Evolutionary conservation across 306 rosid genomes (phyloP).

Genomic region (Citrullus amarus): DNA sequence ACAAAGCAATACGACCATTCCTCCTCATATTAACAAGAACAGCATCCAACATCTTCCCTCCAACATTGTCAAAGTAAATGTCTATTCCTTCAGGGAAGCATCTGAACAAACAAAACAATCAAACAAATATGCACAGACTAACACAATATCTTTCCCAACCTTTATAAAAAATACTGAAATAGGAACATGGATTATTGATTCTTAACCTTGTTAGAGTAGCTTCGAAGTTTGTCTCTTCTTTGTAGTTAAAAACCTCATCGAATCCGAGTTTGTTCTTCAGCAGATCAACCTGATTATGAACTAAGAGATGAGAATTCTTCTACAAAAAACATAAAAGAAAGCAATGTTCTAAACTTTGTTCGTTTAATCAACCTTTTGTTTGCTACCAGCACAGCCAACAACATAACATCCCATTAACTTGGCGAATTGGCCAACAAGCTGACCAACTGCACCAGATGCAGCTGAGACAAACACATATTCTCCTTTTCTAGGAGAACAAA

Average conservation of each 20-base stretch:
- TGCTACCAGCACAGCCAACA: slow-evolving; percentile 28
- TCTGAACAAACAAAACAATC: slow-evolving; percentile 9
- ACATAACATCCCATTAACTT: slow-evolving; percentile 22
- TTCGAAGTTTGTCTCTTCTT: slow-evolving; percentile 11
- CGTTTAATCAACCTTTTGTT: slow-evolving; percentile 8
- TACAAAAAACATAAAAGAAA: background rate
- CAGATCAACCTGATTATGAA: slow-evolving; percentile 7
- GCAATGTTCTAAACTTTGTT: background rate
- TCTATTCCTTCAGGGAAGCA: slow-evolving; percentile 49
- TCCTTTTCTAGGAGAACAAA: slow-evolving; percentile 24
- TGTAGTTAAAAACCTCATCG: slow-evolving; percentile 13
- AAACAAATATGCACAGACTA: background rate
- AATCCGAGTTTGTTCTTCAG: slow-evolving; percentile 14
- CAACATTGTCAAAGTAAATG: slow-evolving; percentile 65
- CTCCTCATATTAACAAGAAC: slow-evolving; percentile 39
- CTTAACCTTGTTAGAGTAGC: slow-evolving; percentile 10
- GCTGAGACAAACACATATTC: slow-evolving; percentile 22
- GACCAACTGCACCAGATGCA: slow-evolving; percentile 28
- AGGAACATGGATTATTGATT: background rate
- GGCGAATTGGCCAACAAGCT: slow-evolving; percentile 27
- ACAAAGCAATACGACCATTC: slow-evolving; percentile 31
- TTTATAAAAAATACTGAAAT: too few species aligned
- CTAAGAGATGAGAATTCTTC: background rate
- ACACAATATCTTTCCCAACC: background rate
- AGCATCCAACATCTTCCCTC: slow-evolving; percentile 51